These are phyloP conservation scores for Salix dunnii DNA, from an alignment of 345 rosid genomes.

Conservation along the genomic window DNA sequence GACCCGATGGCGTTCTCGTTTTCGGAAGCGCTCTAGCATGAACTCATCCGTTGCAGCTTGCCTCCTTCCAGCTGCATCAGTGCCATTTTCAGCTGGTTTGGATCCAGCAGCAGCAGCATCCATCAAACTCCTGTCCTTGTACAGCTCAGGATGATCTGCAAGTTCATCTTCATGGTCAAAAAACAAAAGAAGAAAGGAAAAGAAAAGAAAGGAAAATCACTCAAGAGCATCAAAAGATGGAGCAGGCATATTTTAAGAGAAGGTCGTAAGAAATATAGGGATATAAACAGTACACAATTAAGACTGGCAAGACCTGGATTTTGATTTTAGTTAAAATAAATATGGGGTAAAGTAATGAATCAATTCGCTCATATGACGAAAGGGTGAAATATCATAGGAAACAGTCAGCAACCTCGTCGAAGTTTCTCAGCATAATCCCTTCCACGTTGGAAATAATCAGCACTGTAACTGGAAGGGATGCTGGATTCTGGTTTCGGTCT, in stretches of 20 bases:
- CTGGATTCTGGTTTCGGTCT: conserved; percentile 63
- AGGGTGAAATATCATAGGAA: neutral
- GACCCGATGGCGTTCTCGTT: conserved; percentile 84
- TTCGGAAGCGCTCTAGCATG: conserved; percentile 90
- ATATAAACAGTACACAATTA: neutral
- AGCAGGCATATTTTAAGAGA: neutral
- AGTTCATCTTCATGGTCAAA: neutral
- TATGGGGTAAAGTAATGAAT: neutral
- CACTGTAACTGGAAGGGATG: conserved; percentile 93
- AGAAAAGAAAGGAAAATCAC: neutral
- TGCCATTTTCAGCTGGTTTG: conserved; percentile 43
- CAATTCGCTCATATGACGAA: neutral
- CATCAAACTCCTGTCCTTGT: conserved; percentile 57
- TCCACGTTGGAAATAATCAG: conserved; percentile 92
- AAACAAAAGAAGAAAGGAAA: neutral
- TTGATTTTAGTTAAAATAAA: no score
- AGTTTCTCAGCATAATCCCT: conserved; percentile 91
- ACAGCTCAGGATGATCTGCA: conserved; percentile 93
- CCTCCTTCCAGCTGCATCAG: conserved; percentile 61
- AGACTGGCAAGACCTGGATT: neutral
- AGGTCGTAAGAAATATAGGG: neutral
- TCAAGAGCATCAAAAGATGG: neutral
- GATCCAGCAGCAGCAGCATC: conserved; percentile 57
- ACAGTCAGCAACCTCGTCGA: conserved; percentile 62
- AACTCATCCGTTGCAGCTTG: conserved; percentile 96